phyloP scores from a whole-genome alignment of 2,329 filamentous ascomycete species.

The Cyphellophora attinorum region DNA sequence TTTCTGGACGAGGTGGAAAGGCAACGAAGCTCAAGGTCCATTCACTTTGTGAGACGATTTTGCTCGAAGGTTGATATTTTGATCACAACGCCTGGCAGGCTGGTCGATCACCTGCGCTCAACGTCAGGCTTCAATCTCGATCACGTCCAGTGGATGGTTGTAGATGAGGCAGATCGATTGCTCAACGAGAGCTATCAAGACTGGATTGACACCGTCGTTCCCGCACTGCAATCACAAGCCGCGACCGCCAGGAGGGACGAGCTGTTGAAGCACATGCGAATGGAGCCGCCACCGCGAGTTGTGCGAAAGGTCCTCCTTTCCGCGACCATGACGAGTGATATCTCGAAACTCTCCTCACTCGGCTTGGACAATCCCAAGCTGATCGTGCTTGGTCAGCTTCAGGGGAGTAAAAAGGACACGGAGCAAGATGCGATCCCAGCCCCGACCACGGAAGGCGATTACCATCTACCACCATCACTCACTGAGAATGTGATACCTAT shows the following conservation, averaged over 20 bases:
- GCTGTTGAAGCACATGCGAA: constrained; percentile 64
- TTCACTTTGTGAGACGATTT: constrained; percentile 20
- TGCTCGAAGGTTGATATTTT: constrained; percentile 77
- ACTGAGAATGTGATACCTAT: constrained; percentile 60
- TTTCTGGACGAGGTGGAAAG: constrained; percentile 33
- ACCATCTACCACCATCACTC: constrained; percentile 54
- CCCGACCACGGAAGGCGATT: constrained; percentile 22
- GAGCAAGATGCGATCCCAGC: constrained; percentile 6
- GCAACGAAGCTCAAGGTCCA: constrained; percentile 13
- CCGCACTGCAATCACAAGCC: constrained; percentile 71
- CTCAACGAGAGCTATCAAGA: constrained; percentile 87
- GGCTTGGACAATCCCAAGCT: constrained; percentile 57
- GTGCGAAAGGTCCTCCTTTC: constrained; percentile 66
- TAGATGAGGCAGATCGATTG: constrained; percentile 91
- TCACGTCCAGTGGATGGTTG: constrained; percentile 73
- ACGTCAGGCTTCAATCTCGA: constrained; percentile 75
- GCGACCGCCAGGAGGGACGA: constrained; percentile 79
- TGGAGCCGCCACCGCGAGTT: constrained; percentile 61
- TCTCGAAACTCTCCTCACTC: constrained; percentile 73
- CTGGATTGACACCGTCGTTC: constrained; percentile 67
- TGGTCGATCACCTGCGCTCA: constrained; percentile 90
- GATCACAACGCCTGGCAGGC: constrained; percentile 83
- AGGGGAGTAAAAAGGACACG: constrained; percentile 13
- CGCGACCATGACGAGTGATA: constrained; percentile 90
- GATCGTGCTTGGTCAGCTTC: constrained; percentile 32